Conservation (phyloP, 306 rosid genomes). For the Herpetospermum pedunculosum region DNA sequence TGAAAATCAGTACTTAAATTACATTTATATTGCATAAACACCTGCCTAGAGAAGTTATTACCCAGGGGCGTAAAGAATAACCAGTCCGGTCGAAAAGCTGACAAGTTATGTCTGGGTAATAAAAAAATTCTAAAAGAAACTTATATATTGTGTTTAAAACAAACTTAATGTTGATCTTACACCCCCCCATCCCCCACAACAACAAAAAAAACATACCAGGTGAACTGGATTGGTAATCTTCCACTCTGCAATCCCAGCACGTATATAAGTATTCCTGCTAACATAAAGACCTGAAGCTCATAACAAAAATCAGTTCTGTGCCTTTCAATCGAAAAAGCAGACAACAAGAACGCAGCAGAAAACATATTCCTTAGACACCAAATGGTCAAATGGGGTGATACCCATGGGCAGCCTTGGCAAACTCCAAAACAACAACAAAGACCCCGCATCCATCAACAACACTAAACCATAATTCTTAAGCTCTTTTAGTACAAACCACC, state of each 20-base stretch:
- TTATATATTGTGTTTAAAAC: neutral
- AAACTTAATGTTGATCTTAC: neutral
- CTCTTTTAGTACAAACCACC: neutral
- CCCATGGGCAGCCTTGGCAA: neutral
- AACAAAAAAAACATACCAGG: constrained; percentile 38
- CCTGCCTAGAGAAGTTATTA: neutral
- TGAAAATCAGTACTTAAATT: neutral
- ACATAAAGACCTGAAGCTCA: constrained; percentile 65
- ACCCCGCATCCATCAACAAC: neutral
- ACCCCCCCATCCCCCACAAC: neutral
- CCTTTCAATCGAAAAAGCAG: neutral
- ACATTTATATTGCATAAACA: neutral
- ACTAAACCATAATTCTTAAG: neutral
- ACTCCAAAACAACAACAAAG: neutral
- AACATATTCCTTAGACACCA: neutral
- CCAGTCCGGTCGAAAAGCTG: neutral
- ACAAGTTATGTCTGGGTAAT: neutral
- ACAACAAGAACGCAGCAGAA: neutral
- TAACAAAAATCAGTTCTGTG: neutral
- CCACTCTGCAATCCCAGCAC: constrained; percentile 91
- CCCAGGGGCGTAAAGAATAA: neutral
- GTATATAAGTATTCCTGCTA: constrained; percentile 92
- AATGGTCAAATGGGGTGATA: neutral
- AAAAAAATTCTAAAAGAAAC: neutral
- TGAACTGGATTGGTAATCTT: constrained; percentile 83